These are phyloP conservation scores for Umbilicus rupestris DNA, from an alignment of 164 flowering plant species.

Conservation along the genomic window DNA sequence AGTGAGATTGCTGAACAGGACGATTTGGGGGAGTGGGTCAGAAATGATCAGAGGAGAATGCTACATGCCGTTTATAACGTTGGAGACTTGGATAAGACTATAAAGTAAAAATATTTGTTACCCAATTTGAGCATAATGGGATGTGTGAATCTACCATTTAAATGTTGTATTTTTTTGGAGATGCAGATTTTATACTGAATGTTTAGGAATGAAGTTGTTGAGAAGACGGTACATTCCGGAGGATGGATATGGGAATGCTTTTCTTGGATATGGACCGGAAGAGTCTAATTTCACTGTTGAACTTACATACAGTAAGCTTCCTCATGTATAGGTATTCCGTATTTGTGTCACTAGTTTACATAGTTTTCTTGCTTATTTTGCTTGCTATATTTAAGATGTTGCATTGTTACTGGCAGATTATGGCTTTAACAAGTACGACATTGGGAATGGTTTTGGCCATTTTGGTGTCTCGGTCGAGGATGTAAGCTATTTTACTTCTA, in stretches of 20 bases:
- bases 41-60: slow-evolving; percentile 29
- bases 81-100: slow-evolving; percentile 30
- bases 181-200: slow-evolving; percentile 32
- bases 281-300: slow-evolving; percentile 31
- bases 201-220: slow-evolving; percentile 35
- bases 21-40: slow-evolving; percentile 21
- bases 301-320: slow-evolving; percentile 27
- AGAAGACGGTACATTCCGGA: slow-evolving; percentile 33
- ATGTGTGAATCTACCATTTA: neutral
- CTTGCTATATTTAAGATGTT: neutral
- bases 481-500: slow-evolving; percentile 19
- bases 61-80: slow-evolving; percentile 33
- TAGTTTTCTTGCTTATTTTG: neutral
- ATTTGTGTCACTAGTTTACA: neutral
- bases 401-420: slow-evolving; percentile 20
- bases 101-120: slow-evolving; percentile 20
- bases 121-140: no score
- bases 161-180: neutral
- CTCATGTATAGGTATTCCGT: neutral
- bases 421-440: slow-evolving; percentile 35
- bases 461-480: slow-evolving; percentile 36
- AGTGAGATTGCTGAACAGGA: slow-evolving; percentile 13
- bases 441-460: slow-evolving; percentile 40
- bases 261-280: slow-evolving; percentile 40
- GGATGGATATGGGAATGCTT: slow-evolving; percentile 30